Conservation (phyloP, 345 rosid species). For the Pugionium cornutum region DNA sequence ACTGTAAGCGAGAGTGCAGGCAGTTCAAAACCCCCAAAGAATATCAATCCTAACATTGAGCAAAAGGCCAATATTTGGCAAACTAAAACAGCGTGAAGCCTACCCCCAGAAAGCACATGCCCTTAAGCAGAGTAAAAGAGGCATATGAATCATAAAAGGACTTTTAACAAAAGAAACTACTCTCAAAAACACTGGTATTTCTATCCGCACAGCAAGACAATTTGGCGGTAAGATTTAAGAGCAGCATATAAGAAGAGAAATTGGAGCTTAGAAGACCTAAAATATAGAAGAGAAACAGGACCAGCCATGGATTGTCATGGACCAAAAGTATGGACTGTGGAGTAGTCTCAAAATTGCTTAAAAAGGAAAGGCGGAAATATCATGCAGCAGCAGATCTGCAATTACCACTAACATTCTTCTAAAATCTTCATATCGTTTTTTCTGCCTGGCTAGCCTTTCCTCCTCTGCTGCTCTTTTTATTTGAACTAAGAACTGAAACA, state of each 20-base stretch:
- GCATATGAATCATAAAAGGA: slow-evolving; percentile 4
- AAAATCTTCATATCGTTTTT: slow-evolving; percentile 73
- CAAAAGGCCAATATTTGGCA: slow-evolving; percentile 19
- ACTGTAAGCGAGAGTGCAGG: neutral
- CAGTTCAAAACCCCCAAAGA: neutral
- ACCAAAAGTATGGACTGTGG: neutral
- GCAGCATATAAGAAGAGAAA: slow-evolving; percentile 2
- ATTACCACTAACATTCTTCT: slow-evolving; percentile 83
- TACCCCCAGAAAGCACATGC: slow-evolving; percentile 1
- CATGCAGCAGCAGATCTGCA: slow-evolving; percentile 27
- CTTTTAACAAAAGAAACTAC: slow-evolving; percentile 16
- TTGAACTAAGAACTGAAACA: slow-evolving; percentile 70
- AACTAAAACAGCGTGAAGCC: neutral
- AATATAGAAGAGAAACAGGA: slow-evolving; percentile 17
- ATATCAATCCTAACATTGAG: neutral
- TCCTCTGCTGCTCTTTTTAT: slow-evolving; percentile 80
- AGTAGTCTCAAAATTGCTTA: slow-evolving; percentile 9
- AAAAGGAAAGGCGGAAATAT: slow-evolving; percentile 13
- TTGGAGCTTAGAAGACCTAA: slow-evolving; percentile 4
- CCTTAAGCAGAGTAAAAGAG: slow-evolving; percentile 8
- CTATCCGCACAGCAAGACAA: slow-evolving; percentile 16
- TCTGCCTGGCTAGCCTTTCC: slow-evolving; percentile 69
- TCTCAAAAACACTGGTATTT: slow-evolving; percentile 8
- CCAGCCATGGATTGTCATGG: slow-evolving; percentile 17
- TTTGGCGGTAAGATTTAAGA: slow-evolving; percentile 8